Base-by-base conservation (phyloP, 495 filamentous ascomycete genomes). In the Cercophora newfieldiana region DNA sequence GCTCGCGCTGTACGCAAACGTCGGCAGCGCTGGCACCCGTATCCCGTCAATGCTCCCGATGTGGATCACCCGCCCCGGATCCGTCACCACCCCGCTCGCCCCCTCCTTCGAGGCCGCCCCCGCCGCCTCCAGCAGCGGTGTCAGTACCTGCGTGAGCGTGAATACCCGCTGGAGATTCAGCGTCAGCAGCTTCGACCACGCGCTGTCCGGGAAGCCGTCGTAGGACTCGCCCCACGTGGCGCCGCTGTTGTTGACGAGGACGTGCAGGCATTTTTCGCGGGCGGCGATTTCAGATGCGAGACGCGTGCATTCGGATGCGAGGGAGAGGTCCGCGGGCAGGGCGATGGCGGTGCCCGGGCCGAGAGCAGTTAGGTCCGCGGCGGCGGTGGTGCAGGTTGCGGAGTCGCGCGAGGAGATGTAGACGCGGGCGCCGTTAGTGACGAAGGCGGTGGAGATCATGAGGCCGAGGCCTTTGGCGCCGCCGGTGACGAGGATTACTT, bases 101-200 rank as follows among this genome's bases (percentile, higher is more conserved):
- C 83, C 82, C 0, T 72, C 72, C 77, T 89, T 85, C 59, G 57
- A 50, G 6, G 61, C 25, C 10, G 26, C 59, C 7, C 53, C 68
- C 0, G 75, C 69, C 75, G 85, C 82, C 76, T 91, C 88, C 57
- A 95, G 79, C 25, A 92, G 78, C 1, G 91, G 91, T 1, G 90
- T 89, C 19, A 92, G 82, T 3, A 86, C 79, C 74, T 90, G 88
- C 4, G 91, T 93, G 12, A 92, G 81, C 62, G 90, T 90, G 76
- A 92, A 96, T 58, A 94, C 88, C 21, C 90, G 87, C 62, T 92
- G 87, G 8, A 94, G 85, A 75, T 95, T 95, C 44, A 93, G 85
- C 24, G 90, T 93, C 24, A 94, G 81, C 5, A 94, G 87, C 59
- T 89, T 84, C 3, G 83, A 86, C 88, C 89, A 94, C 26, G 91